Base-by-base conservation (phyloP, 192 early-diverging fungal species). In the Gorgonomyces haynaldii region DNA sequence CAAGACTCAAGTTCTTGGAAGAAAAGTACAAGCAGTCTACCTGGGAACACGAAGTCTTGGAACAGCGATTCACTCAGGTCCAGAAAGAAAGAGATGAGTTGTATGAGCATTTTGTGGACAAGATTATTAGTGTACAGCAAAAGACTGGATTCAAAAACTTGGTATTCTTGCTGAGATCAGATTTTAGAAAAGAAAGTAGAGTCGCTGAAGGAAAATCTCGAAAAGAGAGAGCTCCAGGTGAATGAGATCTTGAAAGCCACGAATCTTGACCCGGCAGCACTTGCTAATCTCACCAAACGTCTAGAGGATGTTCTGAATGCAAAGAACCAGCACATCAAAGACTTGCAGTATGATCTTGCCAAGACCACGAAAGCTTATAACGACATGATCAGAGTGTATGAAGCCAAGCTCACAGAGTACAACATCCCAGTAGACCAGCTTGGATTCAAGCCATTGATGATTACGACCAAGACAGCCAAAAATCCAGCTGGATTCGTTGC, bases 101-200 rank as follows among this genome's bases (percentile, higher is more conserved):
- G 41, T 80, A 80, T 50, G 70, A 74, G 41, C 60, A 76, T 22
- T 80, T 80, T 58, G 70, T 80, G 13, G 70, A 79, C 42, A 36
- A 70, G 32, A 74, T 80, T 36, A 70, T 80, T 21, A 64, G 72
- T 20, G 78, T 78, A 46, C 78, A 80, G 57, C 78, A 80, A 56
- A 80, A 80, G 63, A 64, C 78, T 31, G 75, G 75, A 7, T 78
- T 80, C 60, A 80, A 80, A 51, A 80, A 80, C 51, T 39, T 80
- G 57, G 76, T 70, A 34, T 20, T 6, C 1, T 17, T 38, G 10
- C 19, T 35, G 8, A 34, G 16, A 25, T 36, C 40, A 74, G 72
- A 69, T 76, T 27, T 51, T 80, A 17, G 78, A 80, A 50, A 78
- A 80, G 57, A 80, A 80, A 42, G 65, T 80, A 5, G 69, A 71